Conservation (phyloP, 1,284 basidiomycete species). For the Ceratobasidium theobromae region DNA sequence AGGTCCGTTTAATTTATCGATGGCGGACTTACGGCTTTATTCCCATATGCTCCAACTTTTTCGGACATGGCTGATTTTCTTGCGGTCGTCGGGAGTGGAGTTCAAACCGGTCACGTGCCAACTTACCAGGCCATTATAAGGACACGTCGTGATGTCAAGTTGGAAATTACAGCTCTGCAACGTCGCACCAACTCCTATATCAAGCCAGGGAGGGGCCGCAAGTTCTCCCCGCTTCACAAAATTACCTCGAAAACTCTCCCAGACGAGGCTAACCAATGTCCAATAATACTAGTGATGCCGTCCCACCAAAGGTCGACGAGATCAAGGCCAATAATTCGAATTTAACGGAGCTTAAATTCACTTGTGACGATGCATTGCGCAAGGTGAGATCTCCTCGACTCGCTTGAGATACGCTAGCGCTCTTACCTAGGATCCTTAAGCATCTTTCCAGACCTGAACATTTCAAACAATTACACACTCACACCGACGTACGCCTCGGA, state of each 20-base stretch:
- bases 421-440: conserved; percentile 46
- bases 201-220: neutral
- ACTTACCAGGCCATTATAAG: conserved; percentile 11
- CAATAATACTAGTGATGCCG: neutral
- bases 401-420: neutral
- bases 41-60: conserved; percentile 60
- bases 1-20: neutral
- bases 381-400: conserved; percentile 58
- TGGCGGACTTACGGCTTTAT: conserved; percentile 50
- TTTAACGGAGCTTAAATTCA: conserved; percentile 80
- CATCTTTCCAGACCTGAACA: conserved; percentile 75
- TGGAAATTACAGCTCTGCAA: neutral
- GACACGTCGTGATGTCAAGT: conserved; percentile 32
- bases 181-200: neutral
- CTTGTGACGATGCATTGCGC: conserved; percentile 87
- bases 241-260: neutral
- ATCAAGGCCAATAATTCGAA: conserved; percentile 85
- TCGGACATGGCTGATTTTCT: conserved; percentile 53
- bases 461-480: conserved; percentile 81
- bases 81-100: neutral
- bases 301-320: conserved; percentile 49
- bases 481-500: conserved; percentile 81
- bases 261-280: neutral
- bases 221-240: neutral
- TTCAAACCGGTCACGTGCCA: conserved; percentile 1